Conservation (phyloP, 352 stramenopile species). For the Phytopythium vexans region DNA sequence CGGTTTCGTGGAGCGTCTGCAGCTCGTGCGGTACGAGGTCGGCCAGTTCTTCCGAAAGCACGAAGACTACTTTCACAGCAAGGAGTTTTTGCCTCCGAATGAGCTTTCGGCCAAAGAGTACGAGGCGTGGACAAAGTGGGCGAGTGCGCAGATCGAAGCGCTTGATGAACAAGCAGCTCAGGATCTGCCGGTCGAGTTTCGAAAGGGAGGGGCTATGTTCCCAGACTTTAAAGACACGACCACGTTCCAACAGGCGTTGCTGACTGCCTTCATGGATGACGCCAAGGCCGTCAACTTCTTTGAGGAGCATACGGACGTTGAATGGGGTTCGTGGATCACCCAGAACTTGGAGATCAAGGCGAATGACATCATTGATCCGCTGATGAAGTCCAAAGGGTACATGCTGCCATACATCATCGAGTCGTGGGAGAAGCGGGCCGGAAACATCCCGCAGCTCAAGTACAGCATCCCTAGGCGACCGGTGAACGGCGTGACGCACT, state of each 20-base stretch:
- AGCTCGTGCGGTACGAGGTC: constrained; percentile 67
- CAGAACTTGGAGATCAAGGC: constrained; percentile 39
- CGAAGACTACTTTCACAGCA: constrained; percentile 75
- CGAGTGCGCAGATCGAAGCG: constrained; percentile 25
- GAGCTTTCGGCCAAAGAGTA: constrained; percentile 37
- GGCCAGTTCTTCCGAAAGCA: constrained; percentile 77
- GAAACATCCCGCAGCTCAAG: constrained; percentile 25
- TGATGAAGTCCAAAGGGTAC: constrained; percentile 50
- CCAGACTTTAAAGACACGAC: constrained; percentile 39
- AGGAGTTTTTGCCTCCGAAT: constrained; percentile 52
- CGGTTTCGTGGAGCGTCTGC: constrained; percentile 48
- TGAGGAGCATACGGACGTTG: constrained; percentile 42
- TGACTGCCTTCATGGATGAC: constrained; percentile 55
- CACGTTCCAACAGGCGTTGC: constrained; percentile 46
- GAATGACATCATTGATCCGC: constrained; percentile 41
- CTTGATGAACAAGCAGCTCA: constrained; percentile 6
- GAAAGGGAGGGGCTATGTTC: constrained; percentile 32
- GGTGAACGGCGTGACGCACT: constrained; percentile 53
- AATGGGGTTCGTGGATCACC: constrained; percentile 44
- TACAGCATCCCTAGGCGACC: constrained; percentile 51
- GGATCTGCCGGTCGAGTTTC: constrained; percentile 28
- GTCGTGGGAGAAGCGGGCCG: constrained; percentile 53
- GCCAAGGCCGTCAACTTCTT: constrained; percentile 48
- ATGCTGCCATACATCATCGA: constrained; percentile 69
- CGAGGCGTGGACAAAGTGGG: constrained; percentile 45